Conservation (phyloP, 345 rosid genomes). For the Eucalyptus guilfoylei region DNA sequence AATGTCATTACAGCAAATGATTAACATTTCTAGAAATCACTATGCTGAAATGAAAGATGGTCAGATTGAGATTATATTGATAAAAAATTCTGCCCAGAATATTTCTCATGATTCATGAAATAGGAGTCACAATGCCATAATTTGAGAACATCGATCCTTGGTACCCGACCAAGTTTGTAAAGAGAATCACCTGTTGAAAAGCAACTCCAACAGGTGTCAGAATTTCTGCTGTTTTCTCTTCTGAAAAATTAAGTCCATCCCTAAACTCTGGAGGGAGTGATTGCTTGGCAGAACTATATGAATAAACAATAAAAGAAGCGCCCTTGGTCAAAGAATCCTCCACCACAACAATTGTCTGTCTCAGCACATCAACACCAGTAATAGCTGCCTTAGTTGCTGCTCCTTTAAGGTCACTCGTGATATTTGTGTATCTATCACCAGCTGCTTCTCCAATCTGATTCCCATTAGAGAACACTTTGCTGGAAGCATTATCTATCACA, state of each 20-base stretch:
- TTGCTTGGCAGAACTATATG: slow-evolving; percentile 63
- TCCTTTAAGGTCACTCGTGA: slow-evolving; percentile 47
- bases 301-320: slow-evolving; percentile 48
- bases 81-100: background rate
- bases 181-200: slow-evolving; percentile 50
- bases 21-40: background rate
- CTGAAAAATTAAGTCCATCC: slow-evolving; percentile 46
- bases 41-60: background rate
- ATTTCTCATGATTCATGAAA: background rate
- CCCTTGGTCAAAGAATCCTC: slow-evolving; percentile 62
- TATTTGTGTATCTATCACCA: slow-evolving; percentile 25
- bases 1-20: background rate
- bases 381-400: slow-evolving; percentile 40
- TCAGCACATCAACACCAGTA: slow-evolving; percentile 48
- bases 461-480: slow-evolving; percentile 26
- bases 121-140: background rate
- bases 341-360: slow-evolving; percentile 42
- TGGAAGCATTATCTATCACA: slow-evolving; percentile 39
- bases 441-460: slow-evolving; percentile 51
- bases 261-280: slow-evolving; percentile 62
- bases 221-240: slow-evolving; percentile 42
- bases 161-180: background rate
- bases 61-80: background rate
- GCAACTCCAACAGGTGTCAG: slow-evolving; percentile 51
- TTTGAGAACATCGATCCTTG: background rate